Percentiles rank a stretch among this genome's conserved stretches.
These are phyloP conservation scores for Rhizodiscina lignyota DNA, from an alignment of 495 filamentous ascomycete genomes.

Conservation along the genomic window DNA sequence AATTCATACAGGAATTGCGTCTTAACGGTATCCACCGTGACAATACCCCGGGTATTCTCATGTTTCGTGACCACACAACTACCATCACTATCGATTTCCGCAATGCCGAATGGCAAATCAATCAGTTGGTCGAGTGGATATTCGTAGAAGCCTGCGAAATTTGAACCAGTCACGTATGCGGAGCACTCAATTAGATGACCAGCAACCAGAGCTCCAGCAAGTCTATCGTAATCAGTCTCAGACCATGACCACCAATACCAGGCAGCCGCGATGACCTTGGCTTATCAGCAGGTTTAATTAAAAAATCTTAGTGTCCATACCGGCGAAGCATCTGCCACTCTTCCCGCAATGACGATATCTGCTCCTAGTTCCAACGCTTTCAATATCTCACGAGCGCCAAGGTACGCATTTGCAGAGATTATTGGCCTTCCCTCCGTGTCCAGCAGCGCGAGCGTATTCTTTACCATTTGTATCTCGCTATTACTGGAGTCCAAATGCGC, in stretches of 20 bases:
- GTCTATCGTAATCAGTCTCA: slow-evolving; percentile 25
- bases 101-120: slow-evolving; percentile 40
- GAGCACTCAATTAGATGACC: slow-evolving; percentile 43
- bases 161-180: slow-evolving; percentile 36
- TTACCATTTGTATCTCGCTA: slow-evolving; percentile 9
- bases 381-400: slow-evolving; percentile 34
- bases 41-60: slow-evolving; percentile 15
- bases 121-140: slow-evolving; percentile 20
- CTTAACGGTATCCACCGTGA: slow-evolving; percentile 8
- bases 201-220: slow-evolving; percentile 38
- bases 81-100: slow-evolving; percentile 35
- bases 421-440: slow-evolving; percentile 12
- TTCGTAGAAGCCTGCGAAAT: slow-evolving; percentile 42
- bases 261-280: slow-evolving; percentile 34
- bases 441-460: slow-evolving; percentile 14
- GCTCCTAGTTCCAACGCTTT: slow-evolving; percentile 32
- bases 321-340: slow-evolving; percentile 37
- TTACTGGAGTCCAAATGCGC: slow-evolving; percentile 23
- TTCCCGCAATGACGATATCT: slow-evolving; percentile 40
- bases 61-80: slow-evolving; percentile 25
- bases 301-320: too few species aligned
- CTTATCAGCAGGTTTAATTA: too few species aligned
- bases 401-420: slow-evolving; percentile 20
- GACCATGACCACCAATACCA: slow-evolving; percentile 33
- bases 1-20: slow-evolving; percentile 9